Percentiles rank a stretch among this genome's conserved stretches.
Conservation (phyloP, 2,329 filamentous ascomycete genomes). For the Xylariaceae sp. region DNA sequence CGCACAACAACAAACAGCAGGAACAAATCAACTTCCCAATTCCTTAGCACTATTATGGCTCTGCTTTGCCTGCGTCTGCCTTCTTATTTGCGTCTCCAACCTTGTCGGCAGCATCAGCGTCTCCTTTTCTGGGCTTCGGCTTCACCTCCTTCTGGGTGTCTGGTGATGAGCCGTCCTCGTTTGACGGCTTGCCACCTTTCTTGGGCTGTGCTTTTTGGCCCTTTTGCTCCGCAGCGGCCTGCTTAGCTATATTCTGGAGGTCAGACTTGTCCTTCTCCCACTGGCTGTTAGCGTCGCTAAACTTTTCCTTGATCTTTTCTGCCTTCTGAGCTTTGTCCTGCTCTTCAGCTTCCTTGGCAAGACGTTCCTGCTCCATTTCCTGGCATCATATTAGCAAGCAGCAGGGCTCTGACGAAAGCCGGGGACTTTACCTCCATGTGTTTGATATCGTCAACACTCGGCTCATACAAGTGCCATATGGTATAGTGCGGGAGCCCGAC, state of each 20-base stretch:
- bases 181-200: constrained; percentile 9
- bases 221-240: constrained; percentile 32
- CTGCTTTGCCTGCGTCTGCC: constrained; percentile 20
- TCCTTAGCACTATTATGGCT: constrained; percentile 14
- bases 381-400: constrained; percentile 31
- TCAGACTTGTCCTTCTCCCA: constrained; percentile 88
- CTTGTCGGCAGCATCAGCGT: constrained; percentile 18
- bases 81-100: constrained; percentile 14
- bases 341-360: constrained; percentile 75
- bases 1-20: too few species aligned
- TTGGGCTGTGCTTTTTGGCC: constrained; percentile 8
- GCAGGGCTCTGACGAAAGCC: background rate
- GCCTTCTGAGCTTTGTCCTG: constrained; percentile 64
- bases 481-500: constrained; percentile 95
- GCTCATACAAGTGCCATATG: constrained; percentile 99
- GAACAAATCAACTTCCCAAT: too few species aligned
- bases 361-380: constrained; percentile 89
- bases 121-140: constrained; percentile 14
- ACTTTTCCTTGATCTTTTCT: constrained; percentile 75
- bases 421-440: constrained; percentile 73
- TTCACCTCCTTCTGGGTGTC: constrained; percentile 18
- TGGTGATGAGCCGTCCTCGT: constrained; percentile 11
- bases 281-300: constrained; percentile 68
- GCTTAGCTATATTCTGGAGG: constrained; percentile 63
- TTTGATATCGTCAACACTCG: constrained; percentile 92